A percentile compares a stretch with the other conserved stretches of the same genome.
Evolutionary conservation across 2,329 filamentous ascomycete species (phyloP).

Genomic region (Septoria linicola): DNA sequence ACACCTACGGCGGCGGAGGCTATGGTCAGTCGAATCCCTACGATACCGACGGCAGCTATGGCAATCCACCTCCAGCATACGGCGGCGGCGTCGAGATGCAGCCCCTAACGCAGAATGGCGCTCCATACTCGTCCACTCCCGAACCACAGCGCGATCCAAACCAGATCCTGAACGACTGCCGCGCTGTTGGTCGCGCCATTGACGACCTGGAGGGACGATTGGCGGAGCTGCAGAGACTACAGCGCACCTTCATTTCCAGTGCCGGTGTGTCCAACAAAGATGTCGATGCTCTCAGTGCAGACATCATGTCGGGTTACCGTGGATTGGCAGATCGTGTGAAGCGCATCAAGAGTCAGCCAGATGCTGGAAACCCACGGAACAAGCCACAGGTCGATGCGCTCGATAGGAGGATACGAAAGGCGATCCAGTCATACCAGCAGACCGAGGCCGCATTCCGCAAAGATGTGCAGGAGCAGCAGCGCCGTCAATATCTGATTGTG

Average conservation of each 20-base stretch:
- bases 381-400: conserved; percentile 76
- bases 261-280: conserved; percentile 63
- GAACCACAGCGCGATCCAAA: conserved; percentile 59
- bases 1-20: conserved; percentile 38
- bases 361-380: conserved; percentile 71
- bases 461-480: conserved; percentile 78
- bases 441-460: conserved; percentile 78
- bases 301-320: conserved; percentile 82
- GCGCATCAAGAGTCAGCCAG: conserved; percentile 74
- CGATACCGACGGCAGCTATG: conserved; percentile 37
- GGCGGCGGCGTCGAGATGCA: conserved; percentile 64
- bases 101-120: conserved; percentile 48
- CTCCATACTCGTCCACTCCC: conserved; percentile 28
- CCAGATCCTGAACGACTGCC: conserved; percentile 79
- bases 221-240: conserved; percentile 67
- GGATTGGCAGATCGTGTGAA: conserved; percentile 76
- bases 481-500: conserved; percentile 83
- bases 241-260: conserved; percentile 68
- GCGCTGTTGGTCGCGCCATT: conserved; percentile 74
- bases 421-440: conserved; percentile 78
- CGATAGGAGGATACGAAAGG: conserved; percentile 74
- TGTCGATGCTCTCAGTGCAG: conserved; percentile 70
- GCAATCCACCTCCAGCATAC: conserved; percentile 34
- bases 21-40: conserved; percentile 60
- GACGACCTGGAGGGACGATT: conserved; percentile 71